These are phyloP conservation scores for Aureobasidium sp. DNA, from an alignment of 2,329 filamentous ascomycete genomes.

Conservation along the genomic window DNA sequence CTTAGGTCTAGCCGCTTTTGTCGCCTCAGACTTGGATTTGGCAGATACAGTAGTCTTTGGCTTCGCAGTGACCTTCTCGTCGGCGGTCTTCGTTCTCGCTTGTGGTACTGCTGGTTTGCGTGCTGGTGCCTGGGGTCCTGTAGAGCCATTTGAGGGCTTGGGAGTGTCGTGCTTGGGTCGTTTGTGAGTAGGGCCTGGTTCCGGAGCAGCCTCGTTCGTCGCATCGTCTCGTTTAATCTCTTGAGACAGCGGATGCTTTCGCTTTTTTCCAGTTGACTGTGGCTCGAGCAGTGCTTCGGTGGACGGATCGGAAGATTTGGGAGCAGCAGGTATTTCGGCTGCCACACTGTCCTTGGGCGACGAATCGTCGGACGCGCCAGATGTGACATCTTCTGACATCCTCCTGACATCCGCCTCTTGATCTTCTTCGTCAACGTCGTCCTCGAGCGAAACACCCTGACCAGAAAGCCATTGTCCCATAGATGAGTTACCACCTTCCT, in stretches of 20 bases:
- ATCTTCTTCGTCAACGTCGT: constrained; percentile 15
- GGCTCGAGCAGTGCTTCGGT: not conserved
- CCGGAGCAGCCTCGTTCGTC: not conserved
- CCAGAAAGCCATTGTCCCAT: constrained; percentile 25
- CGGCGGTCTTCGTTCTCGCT: not conserved
- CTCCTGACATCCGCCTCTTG: too few relatives aligned
- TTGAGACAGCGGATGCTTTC: constrained; percentile 2
- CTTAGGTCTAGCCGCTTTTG: not conserved
- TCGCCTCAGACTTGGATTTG: not conserved
- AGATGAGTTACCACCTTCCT: constrained; percentile 20
- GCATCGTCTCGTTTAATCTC: not conserved
- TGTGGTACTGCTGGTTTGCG: not conserved
- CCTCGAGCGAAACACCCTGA: constrained; percentile 24
- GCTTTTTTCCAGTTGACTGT: not conserved
- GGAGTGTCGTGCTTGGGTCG: not conserved
- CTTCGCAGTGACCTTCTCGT: not conserved
- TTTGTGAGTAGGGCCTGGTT: not conserved
- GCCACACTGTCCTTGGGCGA: constrained; percentile 10
- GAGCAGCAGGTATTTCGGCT: constrained; percentile 5
- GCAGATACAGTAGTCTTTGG: not conserved
- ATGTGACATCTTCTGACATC: constrained; percentile 11
- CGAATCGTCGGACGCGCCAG: not conserved
- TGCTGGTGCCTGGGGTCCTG: not conserved
- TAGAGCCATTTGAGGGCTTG: not conserved
- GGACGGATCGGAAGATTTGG: not conserved